Conservation (phyloP, 345 rosid species). For the Fremontodendron californicum region DNA sequence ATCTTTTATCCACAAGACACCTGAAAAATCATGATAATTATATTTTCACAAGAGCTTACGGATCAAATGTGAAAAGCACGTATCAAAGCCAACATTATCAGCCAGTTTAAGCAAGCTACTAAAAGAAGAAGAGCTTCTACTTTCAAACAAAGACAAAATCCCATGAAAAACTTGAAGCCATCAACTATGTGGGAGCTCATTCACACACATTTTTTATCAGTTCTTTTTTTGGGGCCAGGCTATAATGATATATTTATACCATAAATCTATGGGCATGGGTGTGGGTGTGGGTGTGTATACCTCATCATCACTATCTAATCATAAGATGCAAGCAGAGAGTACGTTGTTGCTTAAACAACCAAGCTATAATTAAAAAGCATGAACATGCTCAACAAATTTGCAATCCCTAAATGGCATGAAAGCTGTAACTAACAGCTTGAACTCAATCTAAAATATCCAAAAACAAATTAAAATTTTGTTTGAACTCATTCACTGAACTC, state of each 20-base stretch:
- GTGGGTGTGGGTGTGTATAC: neutral
- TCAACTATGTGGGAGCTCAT: neutral
- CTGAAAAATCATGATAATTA: conserved; percentile 16
- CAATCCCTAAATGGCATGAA: neutral
- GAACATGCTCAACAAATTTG: neutral
- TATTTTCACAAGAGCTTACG: neutral
- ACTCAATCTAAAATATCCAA: neutral
- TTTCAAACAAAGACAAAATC: neutral
- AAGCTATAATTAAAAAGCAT: neutral
- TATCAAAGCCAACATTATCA: neutral
- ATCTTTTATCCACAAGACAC: conserved; percentile 36
- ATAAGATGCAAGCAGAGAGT: neutral
- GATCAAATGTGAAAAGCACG: neutral
- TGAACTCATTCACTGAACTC: neutral
- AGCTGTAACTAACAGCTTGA: neutral
- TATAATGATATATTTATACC: neutral
- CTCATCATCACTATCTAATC: neutral
- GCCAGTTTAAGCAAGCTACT: neutral
- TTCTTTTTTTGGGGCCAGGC: neutral
- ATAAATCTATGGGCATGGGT: neutral
- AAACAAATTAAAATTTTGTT: neutral
- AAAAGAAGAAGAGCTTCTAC: neutral
- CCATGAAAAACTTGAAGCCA: neutral
- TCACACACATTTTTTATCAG: neutral
- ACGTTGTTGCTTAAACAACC: neutral